Evolutionary conservation across 2,329 filamentous ascomycete genomes (phyloP).

Genomic region (Pseudogymnoascus sp.): DNA sequence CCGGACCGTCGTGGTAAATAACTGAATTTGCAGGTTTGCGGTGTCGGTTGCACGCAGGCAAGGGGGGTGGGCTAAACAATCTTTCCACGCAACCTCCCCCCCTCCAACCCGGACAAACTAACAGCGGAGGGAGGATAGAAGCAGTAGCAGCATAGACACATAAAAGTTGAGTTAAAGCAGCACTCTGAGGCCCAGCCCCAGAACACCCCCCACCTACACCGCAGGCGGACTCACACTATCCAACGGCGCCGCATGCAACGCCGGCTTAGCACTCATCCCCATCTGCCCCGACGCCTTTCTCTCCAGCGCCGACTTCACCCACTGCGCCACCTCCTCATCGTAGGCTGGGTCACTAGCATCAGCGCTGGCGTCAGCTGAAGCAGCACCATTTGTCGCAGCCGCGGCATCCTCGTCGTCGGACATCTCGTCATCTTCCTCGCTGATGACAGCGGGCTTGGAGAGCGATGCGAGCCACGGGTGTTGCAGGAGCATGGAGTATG

Average conservation of each 20-base stretch:
- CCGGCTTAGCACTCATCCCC: conserved; percentile 56
- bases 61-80: too few species aligned
- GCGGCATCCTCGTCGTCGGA: conserved; percentile 34
- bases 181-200: not conserved
- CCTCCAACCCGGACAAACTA: too few species aligned
- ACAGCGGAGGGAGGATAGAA: too few species aligned
- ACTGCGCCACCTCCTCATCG: conserved; percentile 77
- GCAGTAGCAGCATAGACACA: too few species aligned
- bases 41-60: not conserved
- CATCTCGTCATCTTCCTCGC: conserved; percentile 57
- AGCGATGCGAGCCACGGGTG: conserved; percentile 80
- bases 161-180: not conserved
- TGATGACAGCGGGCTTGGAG: conserved; percentile 66
- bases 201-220: not conserved
- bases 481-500: conserved; percentile 79
- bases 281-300: conserved; percentile 52
- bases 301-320: conserved; percentile 69
- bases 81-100: too few species aligned
- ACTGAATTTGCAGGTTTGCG: not conserved
- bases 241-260: conserved; percentile 78
- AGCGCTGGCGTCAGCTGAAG: conserved; percentile 22
- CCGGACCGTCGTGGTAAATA: not conserved
- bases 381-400: not conserved
- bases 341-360: conserved; percentile 18
- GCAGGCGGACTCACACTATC: conserved; percentile 55